A percentile compares a stretch with the other conserved stretches of the same genome.
Evolutionary conservation across 768 basidiomycete genomes (phyloP).

Genomic region (Rhizopogon vulgaris): DNA sequence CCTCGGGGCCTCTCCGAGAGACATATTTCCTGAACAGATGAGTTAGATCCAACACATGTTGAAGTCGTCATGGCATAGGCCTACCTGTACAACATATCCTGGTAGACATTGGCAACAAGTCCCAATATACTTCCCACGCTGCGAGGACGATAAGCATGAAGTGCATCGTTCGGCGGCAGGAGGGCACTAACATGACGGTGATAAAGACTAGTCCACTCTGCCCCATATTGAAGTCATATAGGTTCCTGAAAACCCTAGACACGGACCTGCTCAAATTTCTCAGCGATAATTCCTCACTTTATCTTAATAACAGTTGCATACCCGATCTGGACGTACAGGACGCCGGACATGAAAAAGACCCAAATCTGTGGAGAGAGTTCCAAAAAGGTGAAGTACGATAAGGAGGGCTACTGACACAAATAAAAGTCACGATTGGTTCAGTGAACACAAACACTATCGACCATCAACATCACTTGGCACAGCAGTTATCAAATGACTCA

Average conservation of each 20-base stretch:
- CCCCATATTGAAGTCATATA: constrained; percentile 59
- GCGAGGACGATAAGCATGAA: neutral
- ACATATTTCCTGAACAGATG: constrained; percentile 24
- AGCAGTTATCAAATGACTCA: constrained; percentile 30
- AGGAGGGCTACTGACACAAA: constrained; percentile 47
- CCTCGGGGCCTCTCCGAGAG: constrained; percentile 39
- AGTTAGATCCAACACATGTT: constrained; percentile 13
- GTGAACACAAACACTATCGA: constrained; percentile 14
- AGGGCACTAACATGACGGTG: constrained; percentile 41
- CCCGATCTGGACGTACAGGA: constrained; percentile 62
- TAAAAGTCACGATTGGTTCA: constrained; percentile 69
- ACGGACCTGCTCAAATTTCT: constrained; percentile 37
- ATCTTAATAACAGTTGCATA: constrained; percentile 14
- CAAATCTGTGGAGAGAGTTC: constrained; percentile 40
- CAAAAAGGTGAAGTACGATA: neutral
- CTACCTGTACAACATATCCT: constrained; percentile 42
- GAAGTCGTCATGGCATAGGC: constrained; percentile 1
- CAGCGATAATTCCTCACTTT: neutral
- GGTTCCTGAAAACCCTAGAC: constrained; percentile 43
- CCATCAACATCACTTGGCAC: neutral
- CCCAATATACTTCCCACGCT: constrained; percentile 51
- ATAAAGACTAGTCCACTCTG: constrained; percentile 55
- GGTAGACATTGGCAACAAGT: constrained; percentile 35
- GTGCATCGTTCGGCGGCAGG: neutral
- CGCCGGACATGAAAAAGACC: constrained; percentile 70